Evolutionary conservation across 148 eudicot genomes (phyloP).

Genomic region (Beta vulgaris): DNA sequence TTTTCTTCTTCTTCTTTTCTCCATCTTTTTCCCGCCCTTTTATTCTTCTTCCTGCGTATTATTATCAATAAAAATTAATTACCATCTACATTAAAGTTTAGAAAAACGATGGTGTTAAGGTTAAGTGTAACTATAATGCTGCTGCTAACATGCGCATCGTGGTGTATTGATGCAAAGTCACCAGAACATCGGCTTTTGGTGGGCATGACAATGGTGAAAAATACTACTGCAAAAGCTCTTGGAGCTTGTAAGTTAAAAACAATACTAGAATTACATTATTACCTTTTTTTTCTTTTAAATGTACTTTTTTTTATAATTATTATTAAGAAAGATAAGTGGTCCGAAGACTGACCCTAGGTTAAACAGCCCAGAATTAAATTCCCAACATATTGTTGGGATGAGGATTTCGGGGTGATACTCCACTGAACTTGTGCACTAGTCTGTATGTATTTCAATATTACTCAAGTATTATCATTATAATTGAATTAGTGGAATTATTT

Average conservation of each 20-base stretch:
- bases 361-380: no score
- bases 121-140: neutral
- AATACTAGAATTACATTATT: neutral
- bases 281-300: neutral
- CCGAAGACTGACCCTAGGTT: no score
- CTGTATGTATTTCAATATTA: no score
- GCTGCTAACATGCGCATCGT: constrained; percentile 34
- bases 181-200: constrained; percentile 43
- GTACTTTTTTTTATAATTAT: neutral
- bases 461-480: no score
- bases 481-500: neutral
- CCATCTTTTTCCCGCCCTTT: neutral
- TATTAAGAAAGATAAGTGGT: no score
- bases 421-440: no score
- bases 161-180: constrained; percentile 25
- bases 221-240: constrained; percentile 37
- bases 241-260: constrained; percentile 66
- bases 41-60: no score
- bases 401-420: no score
- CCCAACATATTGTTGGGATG: no score
- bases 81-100: neutral
- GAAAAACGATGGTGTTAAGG: constrained; percentile 9
- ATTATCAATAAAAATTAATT: neutral
- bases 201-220: constrained; percentile 60
- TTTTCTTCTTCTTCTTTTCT: constrained; percentile 7